Evolutionary conservation across 768 basidiomycete species (phyloP).

Genomic region (Hericium rajendrae): DNA sequence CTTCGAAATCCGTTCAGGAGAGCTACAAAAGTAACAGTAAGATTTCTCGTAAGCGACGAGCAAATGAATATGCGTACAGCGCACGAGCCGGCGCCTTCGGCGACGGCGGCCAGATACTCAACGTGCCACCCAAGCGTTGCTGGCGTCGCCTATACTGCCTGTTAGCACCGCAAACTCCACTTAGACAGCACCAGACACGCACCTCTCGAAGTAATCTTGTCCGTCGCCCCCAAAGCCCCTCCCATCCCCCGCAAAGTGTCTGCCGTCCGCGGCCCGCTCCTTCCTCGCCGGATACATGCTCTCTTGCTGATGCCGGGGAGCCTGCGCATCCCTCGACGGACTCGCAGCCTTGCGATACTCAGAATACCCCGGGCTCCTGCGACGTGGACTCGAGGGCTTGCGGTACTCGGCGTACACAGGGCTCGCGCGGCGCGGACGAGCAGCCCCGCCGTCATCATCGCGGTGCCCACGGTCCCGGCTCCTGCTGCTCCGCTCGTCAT

Average conservation of each 20-base stretch:
- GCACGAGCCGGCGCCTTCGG: constrained; percentile 57
- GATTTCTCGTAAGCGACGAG: background rate
- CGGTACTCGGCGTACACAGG: constrained; percentile 54
- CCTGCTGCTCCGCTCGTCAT: constrained; percentile 10
- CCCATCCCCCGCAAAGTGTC: constrained; percentile 12
- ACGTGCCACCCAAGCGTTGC: constrained; percentile 48
- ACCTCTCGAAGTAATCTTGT: constrained; percentile 65
- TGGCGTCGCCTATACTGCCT: constrained; percentile 47
- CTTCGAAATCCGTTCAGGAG: constrained; percentile 41
- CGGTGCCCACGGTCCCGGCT: constrained; percentile 20
- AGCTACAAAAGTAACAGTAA: constrained; percentile 28
- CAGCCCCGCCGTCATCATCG: constrained; percentile 18
- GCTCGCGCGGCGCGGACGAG: constrained; percentile 25
- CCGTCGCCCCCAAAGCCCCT: constrained; percentile 24
- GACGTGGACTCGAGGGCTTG: constrained; percentile 5
- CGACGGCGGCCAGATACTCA: constrained; percentile 76
- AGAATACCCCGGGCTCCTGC: constrained; percentile 46
- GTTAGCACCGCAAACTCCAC: background rate
- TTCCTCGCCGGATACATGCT: constrained; percentile 47
- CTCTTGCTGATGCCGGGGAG: constrained; percentile 38
- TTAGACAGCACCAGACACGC: constrained; percentile 15
- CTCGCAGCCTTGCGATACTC: constrained; percentile 33
- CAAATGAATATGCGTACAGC: constrained; percentile 32
- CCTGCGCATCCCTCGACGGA: constrained; percentile 13
- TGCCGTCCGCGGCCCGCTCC: constrained; percentile 3